Conservation (phyloP, 129 eudicot genomes). For the Pittosporum tobira region DNA sequence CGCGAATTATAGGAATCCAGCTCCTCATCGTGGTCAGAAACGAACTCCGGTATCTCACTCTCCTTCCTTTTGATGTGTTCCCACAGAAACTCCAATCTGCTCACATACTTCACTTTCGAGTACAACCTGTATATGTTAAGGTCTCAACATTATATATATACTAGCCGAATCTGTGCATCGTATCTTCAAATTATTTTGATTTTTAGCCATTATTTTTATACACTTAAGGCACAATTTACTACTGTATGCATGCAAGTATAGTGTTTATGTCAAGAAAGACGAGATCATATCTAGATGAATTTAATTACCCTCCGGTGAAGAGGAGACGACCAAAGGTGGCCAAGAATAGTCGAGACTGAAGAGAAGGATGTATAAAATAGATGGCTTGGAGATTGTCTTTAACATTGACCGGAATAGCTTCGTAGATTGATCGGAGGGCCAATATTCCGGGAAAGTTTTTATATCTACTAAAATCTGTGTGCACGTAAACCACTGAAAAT, state of each 20-base stretch:
- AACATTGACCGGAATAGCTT: conserved; percentile 27
- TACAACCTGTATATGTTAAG: conserved; percentile 36
- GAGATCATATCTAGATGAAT: too few relatives aligned
- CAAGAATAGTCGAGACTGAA: conserved; percentile 47
- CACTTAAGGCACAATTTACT: background rate
- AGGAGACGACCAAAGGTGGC: conserved; percentile 53
- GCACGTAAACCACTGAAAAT: conserved; percentile 42
- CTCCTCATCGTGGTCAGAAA: conserved; percentile 35
- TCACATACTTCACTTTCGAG: conserved; percentile 37
- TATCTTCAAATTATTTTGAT: background rate
- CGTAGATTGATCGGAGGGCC: conserved; percentile 32
- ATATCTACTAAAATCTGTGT: conserved; percentile 30
- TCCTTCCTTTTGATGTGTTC: conserved; percentile 29
- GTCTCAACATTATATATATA: too few relatives aligned
- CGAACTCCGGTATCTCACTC: conserved; percentile 36
- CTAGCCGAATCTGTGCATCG: too few relatives aligned
- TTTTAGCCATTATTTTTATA: background rate
- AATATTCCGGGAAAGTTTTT: conserved; percentile 45
- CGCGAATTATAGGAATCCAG: conserved; percentile 16
- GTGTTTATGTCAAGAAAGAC: background rate
- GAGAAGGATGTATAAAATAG: conserved; percentile 43
- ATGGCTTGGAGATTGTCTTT: conserved; percentile 27
- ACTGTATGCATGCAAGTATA: background rate
- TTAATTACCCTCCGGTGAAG: conserved; percentile 26
- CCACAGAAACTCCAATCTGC: conserved; percentile 51